Percentiles rank a stretch among this genome's conserved stretches.
Conservation (phyloP, 2,329 filamentous ascomycete genomes). For the Diatrype stigma region DNA sequence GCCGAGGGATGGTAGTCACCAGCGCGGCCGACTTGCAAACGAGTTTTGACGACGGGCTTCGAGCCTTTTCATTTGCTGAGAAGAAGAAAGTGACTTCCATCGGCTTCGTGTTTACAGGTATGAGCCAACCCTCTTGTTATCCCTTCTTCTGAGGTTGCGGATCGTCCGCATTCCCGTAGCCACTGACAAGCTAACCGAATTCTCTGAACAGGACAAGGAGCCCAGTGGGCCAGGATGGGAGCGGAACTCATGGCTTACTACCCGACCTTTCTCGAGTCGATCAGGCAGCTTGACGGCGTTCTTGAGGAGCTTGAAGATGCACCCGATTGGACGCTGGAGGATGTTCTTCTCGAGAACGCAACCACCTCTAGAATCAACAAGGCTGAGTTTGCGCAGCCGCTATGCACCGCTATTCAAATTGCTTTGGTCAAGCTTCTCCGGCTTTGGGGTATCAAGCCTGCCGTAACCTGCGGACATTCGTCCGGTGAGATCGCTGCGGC, state of each 20-base stretch:
- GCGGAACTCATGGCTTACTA: not conserved
- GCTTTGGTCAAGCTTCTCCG: not conserved
- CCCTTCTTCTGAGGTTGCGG: too few species aligned
- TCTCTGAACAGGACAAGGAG: not conserved
- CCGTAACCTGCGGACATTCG: conserved; percentile 1
- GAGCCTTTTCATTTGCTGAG: too few species aligned
- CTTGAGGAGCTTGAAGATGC: not conserved
- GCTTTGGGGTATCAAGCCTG: conserved; percentile 1
- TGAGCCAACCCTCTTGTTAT: too few species aligned
- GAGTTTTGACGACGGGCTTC: too few species aligned
- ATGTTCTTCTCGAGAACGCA: not conserved
- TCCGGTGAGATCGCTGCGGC: conserved; percentile 5
- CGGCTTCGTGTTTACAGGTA: conserved; percentile 1
- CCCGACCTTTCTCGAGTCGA: not conserved
- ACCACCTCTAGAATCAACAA: not conserved
- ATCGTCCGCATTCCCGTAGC: too few species aligned
- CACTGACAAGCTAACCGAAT: too few species aligned
- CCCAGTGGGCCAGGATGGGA: conserved; percentile 1
- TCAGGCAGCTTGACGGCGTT: not conserved
- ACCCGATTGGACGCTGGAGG: not conserved
- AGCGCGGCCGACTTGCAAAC: too few species aligned
- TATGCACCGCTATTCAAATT: not conserved
- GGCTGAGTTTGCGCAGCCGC: not conserved
- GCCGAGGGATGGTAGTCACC: too few species aligned
- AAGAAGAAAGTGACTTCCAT: not conserved